Percentiles rank a stretch among this genome's conserved stretches.
Conservation (phyloP, 2,329 filamentous ascomycete species). For the Triangularia verruculosa region DNA sequence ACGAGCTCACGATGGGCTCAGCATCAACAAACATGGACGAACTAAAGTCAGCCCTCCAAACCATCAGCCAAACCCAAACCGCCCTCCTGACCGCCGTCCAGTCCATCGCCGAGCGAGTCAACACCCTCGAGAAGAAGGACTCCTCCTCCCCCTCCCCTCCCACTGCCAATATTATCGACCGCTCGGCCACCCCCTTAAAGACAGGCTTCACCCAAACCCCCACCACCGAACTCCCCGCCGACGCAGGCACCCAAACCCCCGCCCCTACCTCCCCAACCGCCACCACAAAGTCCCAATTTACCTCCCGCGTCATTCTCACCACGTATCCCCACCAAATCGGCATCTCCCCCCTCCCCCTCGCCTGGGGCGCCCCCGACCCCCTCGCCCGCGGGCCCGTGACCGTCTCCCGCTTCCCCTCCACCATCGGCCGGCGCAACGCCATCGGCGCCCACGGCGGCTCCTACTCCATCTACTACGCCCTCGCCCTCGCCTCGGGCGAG, state of each 20-base stretch:
- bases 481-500: slow-evolving; percentile 89
- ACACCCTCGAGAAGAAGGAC: slow-evolving; percentile 23
- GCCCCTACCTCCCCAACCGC: slow-evolving; percentile 24
- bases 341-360: slow-evolving; percentile 83
- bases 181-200: slow-evolving; percentile 19
- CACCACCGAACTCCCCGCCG: slow-evolving; percentile 26
- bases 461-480: slow-evolving; percentile 92
- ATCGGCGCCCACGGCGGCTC: slow-evolving; percentile 65
- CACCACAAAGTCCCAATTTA: slow-evolving; percentile 44
- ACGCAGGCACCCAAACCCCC: slow-evolving; percentile 27
- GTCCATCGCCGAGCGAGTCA: slow-evolving; percentile 35
- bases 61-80: slow-evolving; percentile 42
- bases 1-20: not conserved
- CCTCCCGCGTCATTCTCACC: slow-evolving; percentile 55
- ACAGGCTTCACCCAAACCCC: slow-evolving; percentile 25
- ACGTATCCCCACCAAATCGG: slow-evolving; percentile 94
- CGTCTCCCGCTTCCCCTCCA: slow-evolving; percentile 72
- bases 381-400: slow-evolving; percentile 79
- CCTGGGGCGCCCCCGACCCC: slow-evolving; percentile 81
- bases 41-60: slow-evolving; percentile 32
- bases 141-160: not conserved
- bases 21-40: slow-evolving; percentile 33
- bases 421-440: slow-evolving; percentile 80
- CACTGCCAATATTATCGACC: slow-evolving; percentile 3
- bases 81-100: slow-evolving; percentile 42